phyloP scores from a whole-genome alignment of 2,329 filamentous ascomycete species.

The Lecanoromycetidae sp. region DNA sequence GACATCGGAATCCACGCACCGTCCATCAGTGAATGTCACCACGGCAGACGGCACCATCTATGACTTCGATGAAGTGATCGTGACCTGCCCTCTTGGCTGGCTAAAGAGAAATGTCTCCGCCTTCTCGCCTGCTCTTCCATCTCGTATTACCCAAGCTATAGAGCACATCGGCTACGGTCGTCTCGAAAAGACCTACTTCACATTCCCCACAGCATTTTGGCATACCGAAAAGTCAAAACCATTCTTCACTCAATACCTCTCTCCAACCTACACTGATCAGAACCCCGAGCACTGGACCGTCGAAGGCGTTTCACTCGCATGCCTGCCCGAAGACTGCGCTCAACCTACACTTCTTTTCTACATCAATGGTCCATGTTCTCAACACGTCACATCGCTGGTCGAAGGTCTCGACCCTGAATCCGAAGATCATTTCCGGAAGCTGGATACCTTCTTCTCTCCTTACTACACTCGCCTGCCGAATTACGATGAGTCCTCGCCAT shows the following conservation, averaged over 20 bases:
- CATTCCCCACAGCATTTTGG: constrained; percentile 70
- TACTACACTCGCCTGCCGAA: constrained; percentile 66
- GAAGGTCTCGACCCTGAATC: constrained; percentile 26
- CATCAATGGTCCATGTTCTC: constrained; percentile 33
- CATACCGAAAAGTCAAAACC: constrained; percentile 25
- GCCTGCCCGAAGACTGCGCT: constrained; percentile 44
- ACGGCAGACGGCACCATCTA: not conserved
- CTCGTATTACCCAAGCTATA: constrained; percentile 34
- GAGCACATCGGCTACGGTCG: constrained; percentile 36
- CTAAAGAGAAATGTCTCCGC: constrained; percentile 34
- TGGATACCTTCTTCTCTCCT: constrained; percentile 59
- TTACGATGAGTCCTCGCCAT: constrained; percentile 42
- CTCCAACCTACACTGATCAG: constrained; percentile 52
- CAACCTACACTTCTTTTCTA: constrained; percentile 81
- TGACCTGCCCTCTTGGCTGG: constrained; percentile 43
- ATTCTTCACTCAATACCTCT: constrained; percentile 65
- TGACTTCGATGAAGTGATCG: constrained; percentile 40
- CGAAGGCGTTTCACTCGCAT: constrained; percentile 64
- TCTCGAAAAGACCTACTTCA: constrained; percentile 44
- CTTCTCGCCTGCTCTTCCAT: constrained; percentile 36
- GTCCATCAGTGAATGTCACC: constrained; percentile 10
- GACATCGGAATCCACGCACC: not conserved
- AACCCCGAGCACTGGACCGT: constrained; percentile 59
- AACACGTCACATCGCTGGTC: constrained; percentile 29
- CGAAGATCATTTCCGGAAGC: constrained; percentile 39